These are phyloP conservation scores for Coemansia sp. DNA, from an alignment of 192 early-diverging fungal species.

Conservation along the genomic window DNA sequence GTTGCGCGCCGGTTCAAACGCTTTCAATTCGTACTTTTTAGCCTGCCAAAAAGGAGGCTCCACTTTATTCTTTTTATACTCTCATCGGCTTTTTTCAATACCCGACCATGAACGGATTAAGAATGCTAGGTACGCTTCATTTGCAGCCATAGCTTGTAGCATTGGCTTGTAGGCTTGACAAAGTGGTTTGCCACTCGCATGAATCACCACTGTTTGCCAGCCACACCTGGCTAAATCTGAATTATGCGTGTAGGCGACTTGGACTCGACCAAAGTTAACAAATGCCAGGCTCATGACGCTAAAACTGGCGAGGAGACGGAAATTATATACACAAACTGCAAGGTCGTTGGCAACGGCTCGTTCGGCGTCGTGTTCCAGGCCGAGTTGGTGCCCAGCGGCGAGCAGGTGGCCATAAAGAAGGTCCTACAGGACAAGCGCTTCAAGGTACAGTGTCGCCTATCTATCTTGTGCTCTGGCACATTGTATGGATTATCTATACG, in stretches of 20 bases:
- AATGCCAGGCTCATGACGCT: conserved; percentile 83
- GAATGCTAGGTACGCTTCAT: conserved; percentile 48
- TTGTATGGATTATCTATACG: neutral
- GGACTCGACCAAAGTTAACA: conserved; percentile 68
- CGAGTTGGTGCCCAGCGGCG: conserved; percentile 72
- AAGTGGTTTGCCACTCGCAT: neutral
- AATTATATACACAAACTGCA: conserved; percentile 87
- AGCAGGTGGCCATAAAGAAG: conserved; percentile 96
- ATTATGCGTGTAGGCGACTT: conserved; percentile 35
- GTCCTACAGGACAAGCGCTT: conserved; percentile 98
- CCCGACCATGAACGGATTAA: conserved; percentile 49
- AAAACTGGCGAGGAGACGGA: conserved; percentile 81
- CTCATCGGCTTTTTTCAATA: conserved; percentile 10
- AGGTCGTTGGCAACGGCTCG: conserved; percentile 94
- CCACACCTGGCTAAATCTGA: neutral
- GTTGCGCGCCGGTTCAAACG: conserved; percentile 3
- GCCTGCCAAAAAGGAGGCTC: conserved; percentile 6
- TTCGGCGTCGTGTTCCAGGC: conserved; percentile 99
- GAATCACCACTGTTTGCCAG: neutral
- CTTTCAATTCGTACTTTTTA: conserved; percentile 1
- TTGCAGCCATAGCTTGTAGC: neutral
- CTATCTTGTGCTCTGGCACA: neutral
- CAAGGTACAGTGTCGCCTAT: conserved; percentile 56
- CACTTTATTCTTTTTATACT: neutral
- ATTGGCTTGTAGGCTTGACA: neutral